Percentiles rank a stretch among this genome's conserved stretches.
These are phyloP conservation scores for Entomortierella beljakovae DNA, from an alignment of 192 early-diverging fungal species.

Conservation along the genomic window DNA sequence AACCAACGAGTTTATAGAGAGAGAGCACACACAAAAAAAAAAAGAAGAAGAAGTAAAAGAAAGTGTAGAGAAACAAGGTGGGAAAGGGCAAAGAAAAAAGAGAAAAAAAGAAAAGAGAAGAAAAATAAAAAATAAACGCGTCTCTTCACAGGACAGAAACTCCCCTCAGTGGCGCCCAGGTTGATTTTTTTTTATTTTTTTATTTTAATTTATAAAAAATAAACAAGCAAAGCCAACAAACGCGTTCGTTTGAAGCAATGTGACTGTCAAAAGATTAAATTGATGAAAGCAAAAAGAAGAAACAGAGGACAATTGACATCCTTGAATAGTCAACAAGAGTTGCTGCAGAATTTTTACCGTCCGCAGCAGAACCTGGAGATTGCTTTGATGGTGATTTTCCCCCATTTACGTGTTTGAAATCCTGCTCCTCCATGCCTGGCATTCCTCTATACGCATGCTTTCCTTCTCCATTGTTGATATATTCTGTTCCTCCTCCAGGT, in stretches of 20 bases:
- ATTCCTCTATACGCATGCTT: slow-evolving; percentile 20
- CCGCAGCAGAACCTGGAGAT: too few species aligned
- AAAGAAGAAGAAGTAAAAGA: not conserved
- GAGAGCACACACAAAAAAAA: not conserved
- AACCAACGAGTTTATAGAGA: too few species aligned
- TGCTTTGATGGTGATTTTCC: too few species aligned
- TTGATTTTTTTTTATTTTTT: not conserved
- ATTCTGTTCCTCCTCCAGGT: slow-evolving; percentile 20
- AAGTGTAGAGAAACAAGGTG: not conserved
- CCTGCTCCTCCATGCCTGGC: slow-evolving; percentile 39
- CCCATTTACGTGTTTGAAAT: slow-evolving; percentile 4
- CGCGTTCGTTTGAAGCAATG: not conserved
- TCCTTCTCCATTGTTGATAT: slow-evolving; percentile 28
- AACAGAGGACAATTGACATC: too few species aligned
- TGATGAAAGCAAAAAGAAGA: too few species aligned
- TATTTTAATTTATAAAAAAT: not conserved
- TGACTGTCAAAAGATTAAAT: too few species aligned
- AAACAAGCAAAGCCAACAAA: not conserved
- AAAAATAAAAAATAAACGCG: slow-evolving; percentile 3
- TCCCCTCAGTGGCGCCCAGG: too few species aligned
- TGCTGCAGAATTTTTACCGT: too few species aligned
- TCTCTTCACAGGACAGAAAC: not conserved
- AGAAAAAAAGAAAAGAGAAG: slow-evolving; percentile 10
- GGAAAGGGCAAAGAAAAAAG: slow-evolving; percentile 7
- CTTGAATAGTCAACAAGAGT: too few species aligned